Evolutionary conservation across 495 filamentous ascomycete genomes (phyloP), one percentile per base, ranked within the genome.

Genomic region (Alectoria sarmentosa): DNA sequence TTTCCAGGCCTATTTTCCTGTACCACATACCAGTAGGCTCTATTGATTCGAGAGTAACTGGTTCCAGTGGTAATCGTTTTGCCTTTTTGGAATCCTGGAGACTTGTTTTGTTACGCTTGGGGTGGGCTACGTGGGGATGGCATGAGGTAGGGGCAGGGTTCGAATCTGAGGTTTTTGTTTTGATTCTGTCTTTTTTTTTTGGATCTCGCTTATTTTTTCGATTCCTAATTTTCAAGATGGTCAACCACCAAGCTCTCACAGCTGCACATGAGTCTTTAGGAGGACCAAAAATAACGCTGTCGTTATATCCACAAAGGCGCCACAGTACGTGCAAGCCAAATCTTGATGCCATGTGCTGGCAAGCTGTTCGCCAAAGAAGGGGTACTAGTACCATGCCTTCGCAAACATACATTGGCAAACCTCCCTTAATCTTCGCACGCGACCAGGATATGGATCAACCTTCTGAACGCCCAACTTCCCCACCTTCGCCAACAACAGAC

Each of bases 1-100:
- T 34, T 55, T 55, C 34, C 52, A 55, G 52, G 30, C 52, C 52
- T 32, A 32, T 55, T 55, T 52, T 52, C 48, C 48, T 52, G 8
- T 52, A 30, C 30, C 48, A 52, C 10, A n/a, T 9, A 6, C 0
- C 48, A 7, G 48, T 52, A 15, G 48, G 17, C 48, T 52, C 48
- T 23, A 52, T 52, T 52, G 48, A 52, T 52, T 52, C 48, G 4
- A 13, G 48, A 17, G 48, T 7, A 30, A 52, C 48, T 30, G 48
- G 10, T 4, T 17, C n/a, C 39, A n/a, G 44, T 21, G 48, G 5
- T 52, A n/a, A 52, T 52, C 48, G 48, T 52, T 52, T 52, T 52
- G 48, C 48, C 17, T 30, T 30, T 30, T 30, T 52, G 10, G 23
- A 26, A 17, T 46, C 42, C 42, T n/a, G 21, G 42, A 46, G 19